Evolutionary conservation across 345 rosid species (phyloP).

Genomic region (Salix dunnii): DNA sequence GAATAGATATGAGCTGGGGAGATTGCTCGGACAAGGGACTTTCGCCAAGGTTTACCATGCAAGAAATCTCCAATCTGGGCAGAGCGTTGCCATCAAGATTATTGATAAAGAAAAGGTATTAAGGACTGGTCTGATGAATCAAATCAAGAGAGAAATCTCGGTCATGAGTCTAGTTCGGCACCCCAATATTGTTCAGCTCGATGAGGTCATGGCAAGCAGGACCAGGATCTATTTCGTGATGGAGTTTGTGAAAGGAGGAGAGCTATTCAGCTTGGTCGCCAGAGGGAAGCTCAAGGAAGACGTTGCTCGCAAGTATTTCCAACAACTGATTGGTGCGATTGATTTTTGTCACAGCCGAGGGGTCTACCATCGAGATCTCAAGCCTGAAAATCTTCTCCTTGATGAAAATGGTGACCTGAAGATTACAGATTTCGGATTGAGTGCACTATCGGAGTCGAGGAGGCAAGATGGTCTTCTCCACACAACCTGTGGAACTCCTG

Average conservation of each 20-base stretch:
- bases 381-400: conserved; percentile 80
- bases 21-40: conserved; percentile 79
- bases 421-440: conserved; percentile 73
- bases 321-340: conserved; percentile 66
- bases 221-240: conserved; percentile 73
- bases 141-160: conserved; percentile 82
- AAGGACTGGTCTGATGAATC: conserved; percentile 63
- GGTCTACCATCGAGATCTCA: conserved; percentile 79
- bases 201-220: conserved; percentile 90
- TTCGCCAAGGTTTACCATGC: conserved; percentile 84
- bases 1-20: conserved; percentile 68
- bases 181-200: conserved; percentile 66
- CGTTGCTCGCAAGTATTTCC: conserved; percentile 61
- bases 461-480: conserved; percentile 75
- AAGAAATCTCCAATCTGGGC: conserved; percentile 50
- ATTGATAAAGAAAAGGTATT: conserved; percentile 66
- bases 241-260: conserved; percentile 76
- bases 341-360: conserved; percentile 87
- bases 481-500: conserved; percentile 91
- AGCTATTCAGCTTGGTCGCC: conserved; percentile 68
- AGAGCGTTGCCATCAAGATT: conserved; percentile 69
- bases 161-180: conserved; percentile 78
- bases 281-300: conserved; percentile 77
- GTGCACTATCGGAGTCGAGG: conserved; percentile 53
- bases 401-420: conserved; percentile 70